A percentile compares a stretch with the other conserved stretches of the same genome.
These are phyloP conservation scores for Pleurotus pulmonarius DNA, from an alignment of 768 basidiomycete species.

Conservation along the genomic window DNA sequence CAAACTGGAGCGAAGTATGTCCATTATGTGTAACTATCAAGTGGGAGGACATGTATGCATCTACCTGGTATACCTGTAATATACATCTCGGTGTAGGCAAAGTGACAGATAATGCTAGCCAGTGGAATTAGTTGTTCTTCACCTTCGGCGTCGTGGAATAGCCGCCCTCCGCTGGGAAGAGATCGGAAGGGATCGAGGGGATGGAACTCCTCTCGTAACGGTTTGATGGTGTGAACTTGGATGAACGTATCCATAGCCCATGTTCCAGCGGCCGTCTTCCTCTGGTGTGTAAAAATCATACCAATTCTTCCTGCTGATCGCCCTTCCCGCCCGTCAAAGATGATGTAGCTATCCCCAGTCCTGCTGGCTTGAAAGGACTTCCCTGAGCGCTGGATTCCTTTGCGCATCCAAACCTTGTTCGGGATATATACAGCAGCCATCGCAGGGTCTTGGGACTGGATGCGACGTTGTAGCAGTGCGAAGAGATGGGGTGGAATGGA, in stretches of 20 bases:
- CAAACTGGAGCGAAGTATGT: too few relatives aligned
- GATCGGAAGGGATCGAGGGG: constrained; percentile 8
- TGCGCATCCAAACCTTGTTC: neutral
- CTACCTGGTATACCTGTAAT: constrained; percentile 5
- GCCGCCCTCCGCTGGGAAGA: constrained; percentile 10
- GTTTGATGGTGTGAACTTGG: neutral
- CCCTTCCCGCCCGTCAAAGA: neutral
- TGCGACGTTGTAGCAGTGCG: neutral
- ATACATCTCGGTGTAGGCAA: neutral
- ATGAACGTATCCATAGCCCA: constrained; percentile 6
- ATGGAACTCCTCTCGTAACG: neutral
- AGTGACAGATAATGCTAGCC: constrained; percentile 13
- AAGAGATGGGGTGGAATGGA: neutral
- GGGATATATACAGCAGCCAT: neutral
- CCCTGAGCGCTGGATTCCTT: neutral
- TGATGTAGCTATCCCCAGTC: constrained; percentile 7
- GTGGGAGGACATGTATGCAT: constrained; percentile 7
- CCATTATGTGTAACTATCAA: neutral
- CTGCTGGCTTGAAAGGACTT: neutral
- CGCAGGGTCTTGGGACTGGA: neutral
- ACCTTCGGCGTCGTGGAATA: constrained; percentile 10
- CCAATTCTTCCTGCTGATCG: constrained; percentile 11
- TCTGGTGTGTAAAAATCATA: constrained; percentile 8
- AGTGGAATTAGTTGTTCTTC: neutral
- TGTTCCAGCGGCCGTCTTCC: constrained; percentile 2